Evolutionary conservation across 2,329 filamentous ascomycete species (phyloP).

Genomic region (Phialophora macrospora): DNA sequence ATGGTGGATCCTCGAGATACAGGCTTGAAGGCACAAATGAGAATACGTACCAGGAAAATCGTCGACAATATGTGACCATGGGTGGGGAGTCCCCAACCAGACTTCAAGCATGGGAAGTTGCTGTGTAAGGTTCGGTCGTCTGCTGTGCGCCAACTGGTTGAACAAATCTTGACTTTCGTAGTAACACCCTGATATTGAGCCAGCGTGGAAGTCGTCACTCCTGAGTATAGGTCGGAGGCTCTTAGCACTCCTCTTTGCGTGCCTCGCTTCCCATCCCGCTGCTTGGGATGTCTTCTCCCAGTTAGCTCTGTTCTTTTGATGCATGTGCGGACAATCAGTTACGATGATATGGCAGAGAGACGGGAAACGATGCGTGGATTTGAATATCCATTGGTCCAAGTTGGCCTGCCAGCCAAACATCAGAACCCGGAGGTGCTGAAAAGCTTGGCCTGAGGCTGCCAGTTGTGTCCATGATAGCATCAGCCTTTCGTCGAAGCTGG

Average conservation of each 20-base stretch:
- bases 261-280: slow-evolving; percentile 43
- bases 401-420: slow-evolving; percentile 44
- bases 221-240: slow-evolving; percentile 44
- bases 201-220: slow-evolving; percentile 31
- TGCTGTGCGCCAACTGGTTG: slow-evolving; percentile 14
- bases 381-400: slow-evolving; percentile 43
- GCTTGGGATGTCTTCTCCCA: slow-evolving; percentile 37
- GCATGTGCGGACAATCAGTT: slow-evolving; percentile 43
- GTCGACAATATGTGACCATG: slow-evolving; percentile 39
- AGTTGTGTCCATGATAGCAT: slow-evolving; percentile 51
- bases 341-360: slow-evolving; percentile 46
- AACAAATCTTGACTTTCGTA: slow-evolving; percentile 32
- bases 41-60: slow-evolving; percentile 34
- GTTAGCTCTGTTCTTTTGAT: slow-evolving; percentile 35
- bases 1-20: neutral
- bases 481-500: slow-evolving; percentile 47
- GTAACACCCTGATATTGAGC: slow-evolving; percentile 35
- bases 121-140: slow-evolving; percentile 22
- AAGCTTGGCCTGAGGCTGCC: slow-evolving; percentile 41
- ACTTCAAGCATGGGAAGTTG: slow-evolving; percentile 36
- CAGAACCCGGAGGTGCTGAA: slow-evolving; percentile 48
- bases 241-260: slow-evolving; percentile 39
- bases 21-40: neutral
- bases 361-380: slow-evolving; percentile 46
- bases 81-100: slow-evolving; percentile 34